A percentile compares a stretch with the other conserved stretches of the same genome.
Evolutionary conservation across 176 grass and related monocot genomes (phyloP).

Genomic region (Ananas comosus): DNA sequence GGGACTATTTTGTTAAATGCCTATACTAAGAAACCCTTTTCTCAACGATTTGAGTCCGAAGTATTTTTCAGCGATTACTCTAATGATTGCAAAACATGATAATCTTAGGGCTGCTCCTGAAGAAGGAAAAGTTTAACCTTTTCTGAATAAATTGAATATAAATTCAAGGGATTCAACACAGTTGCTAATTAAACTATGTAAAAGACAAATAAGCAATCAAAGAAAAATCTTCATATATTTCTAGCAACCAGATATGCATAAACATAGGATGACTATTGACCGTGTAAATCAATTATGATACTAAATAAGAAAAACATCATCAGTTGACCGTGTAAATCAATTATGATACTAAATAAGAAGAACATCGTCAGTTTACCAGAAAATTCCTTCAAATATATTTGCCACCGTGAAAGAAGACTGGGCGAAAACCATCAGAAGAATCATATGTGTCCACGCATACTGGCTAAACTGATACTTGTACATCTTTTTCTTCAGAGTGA

Average conservation of each 20-base stretch:
- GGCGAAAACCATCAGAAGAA: constrained; percentile 81
- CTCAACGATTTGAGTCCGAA: too few species aligned
- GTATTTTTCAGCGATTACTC: too few species aligned
- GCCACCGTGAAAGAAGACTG: constrained; percentile 98
- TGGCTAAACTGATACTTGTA: constrained; percentile 99
- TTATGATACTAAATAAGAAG: not conserved
- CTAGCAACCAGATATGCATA: too few species aligned
- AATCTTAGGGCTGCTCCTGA: too few species aligned
- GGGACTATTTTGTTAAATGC: not conserved
- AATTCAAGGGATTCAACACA: not conserved
- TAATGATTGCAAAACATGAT: too few species aligned
- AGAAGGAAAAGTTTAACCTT: too few species aligned
- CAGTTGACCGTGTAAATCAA: constrained; percentile 29
- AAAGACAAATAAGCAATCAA: too few species aligned
- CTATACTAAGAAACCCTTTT: constrained; percentile 2
- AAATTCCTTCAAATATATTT: constrained; percentile 99
- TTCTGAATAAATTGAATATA: too few species aligned
- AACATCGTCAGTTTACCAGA: constrained; percentile 45
- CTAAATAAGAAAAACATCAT: not conserved
- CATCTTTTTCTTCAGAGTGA: constrained; percentile 95
- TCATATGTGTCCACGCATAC: constrained; percentile 99
- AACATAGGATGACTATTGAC: not conserved
- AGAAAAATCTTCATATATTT: too few species aligned
- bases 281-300: not conserved
- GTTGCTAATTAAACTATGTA: too few species aligned